phyloP scores from a whole-genome alignment of 495 filamentous ascomycete species.

The Hyaloscypha hepaticicola region DNA sequence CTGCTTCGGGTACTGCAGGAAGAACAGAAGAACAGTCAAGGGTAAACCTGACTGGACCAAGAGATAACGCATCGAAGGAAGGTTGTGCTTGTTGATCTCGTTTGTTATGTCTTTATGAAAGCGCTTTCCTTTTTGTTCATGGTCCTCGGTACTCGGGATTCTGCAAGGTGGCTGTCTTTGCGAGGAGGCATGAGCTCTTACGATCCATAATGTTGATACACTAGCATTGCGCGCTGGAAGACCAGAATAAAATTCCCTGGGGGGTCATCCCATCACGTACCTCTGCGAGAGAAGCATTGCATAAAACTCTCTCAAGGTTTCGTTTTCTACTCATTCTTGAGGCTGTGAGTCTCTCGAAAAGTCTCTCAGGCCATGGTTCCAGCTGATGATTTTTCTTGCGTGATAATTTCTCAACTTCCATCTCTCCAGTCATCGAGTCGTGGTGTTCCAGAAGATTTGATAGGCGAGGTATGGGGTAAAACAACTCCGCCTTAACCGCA shows the following conservation, averaged over 20 bases:
- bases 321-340: neutral
- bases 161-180: conserved; percentile 23
- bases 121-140: conserved; percentile 16
- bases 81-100: conserved; percentile 77
- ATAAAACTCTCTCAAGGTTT: neutral
- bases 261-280: neutral
- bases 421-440: neutral
- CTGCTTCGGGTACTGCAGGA: conserved; percentile 48
- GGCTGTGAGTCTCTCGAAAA: neutral
- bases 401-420: neutral
- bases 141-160: conserved; percentile 14
- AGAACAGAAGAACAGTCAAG: conserved; percentile 59
- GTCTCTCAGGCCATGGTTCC: neutral
- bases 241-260: neutral
- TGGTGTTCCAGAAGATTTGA: neutral
- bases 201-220: conserved; percentile 28
- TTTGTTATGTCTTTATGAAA: conserved; percentile 2
- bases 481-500: neutral
- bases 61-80: conserved; percentile 72
- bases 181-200: conserved; percentile 19
- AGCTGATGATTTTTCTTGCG: neutral
- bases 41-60: conserved; percentile 65
- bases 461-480: neutral
- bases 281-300: neutral
- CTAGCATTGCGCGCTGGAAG: conserved; percentile 18